phyloP scores from a whole-genome alignment of 108 stramenopile genomes.

The Aureococcus anophagefferens region DNA sequence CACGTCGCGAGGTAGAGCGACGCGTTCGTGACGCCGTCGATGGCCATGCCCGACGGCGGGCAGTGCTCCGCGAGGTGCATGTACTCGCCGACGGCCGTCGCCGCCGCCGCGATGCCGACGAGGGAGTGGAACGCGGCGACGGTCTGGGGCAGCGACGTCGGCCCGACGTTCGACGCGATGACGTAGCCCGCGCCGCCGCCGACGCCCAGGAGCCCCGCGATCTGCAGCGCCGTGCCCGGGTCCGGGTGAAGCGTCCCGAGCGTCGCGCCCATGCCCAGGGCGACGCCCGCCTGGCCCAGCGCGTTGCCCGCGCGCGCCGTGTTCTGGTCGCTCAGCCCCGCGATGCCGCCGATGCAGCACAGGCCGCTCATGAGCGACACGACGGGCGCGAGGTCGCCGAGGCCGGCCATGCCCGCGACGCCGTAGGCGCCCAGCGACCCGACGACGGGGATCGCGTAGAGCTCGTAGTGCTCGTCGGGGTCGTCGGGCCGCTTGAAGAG shows the following conservation, averaged over 20 bases:
- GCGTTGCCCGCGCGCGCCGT: conserved; percentile 91
- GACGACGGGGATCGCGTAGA: conserved; percentile 88
- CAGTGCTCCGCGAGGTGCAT: conserved; percentile 48
- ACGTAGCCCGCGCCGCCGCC: conserved; percentile 60
- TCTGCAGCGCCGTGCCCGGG: conserved; percentile 56
- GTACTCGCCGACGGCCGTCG: conserved; percentile 78
- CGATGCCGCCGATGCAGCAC: conserved; percentile 96
- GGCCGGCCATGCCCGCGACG: conserved; percentile 59
- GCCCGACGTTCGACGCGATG: conserved; percentile 57
- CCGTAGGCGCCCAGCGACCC: conserved; percentile 62
- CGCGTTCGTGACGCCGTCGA: conserved; percentile 17
- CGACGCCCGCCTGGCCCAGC: conserved; percentile 92
- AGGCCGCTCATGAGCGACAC: conserved; percentile 75
- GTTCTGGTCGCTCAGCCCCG: conserved; percentile 75
- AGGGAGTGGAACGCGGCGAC: conserved; percentile 94
- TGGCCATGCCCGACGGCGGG: not conserved
- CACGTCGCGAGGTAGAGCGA: conserved; percentile 79
- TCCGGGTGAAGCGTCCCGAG: conserved; percentile 56
- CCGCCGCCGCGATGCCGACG: conserved; percentile 83
- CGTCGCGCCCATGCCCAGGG: conserved; percentile 85
- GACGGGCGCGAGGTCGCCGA: conserved; percentile 70
- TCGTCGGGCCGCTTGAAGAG: conserved; percentile 98
- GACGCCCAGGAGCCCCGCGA: conserved; percentile 71
- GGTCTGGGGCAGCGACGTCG: conserved; percentile 93
- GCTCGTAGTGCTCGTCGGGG: conserved; percentile 92